A percentile compares a stretch with the other conserved stretches of the same genome.
Evolutionary conservation across 257 asterid species (phyloP).

Genomic region (Petunia axillaris): DNA sequence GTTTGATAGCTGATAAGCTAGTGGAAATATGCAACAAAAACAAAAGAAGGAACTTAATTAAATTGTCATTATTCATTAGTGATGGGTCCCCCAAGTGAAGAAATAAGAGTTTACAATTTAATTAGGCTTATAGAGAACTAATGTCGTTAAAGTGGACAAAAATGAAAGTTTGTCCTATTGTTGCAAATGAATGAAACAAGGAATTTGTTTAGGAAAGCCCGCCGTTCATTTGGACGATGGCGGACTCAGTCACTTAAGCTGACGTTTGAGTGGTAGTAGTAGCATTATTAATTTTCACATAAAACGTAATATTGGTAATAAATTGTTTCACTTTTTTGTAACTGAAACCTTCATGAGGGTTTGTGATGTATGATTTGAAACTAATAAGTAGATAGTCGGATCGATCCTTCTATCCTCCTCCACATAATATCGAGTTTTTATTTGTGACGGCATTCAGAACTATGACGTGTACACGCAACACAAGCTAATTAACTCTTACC

Average conservation of each 20-base stretch:
- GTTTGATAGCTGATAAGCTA: not conserved
- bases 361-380: too few relatives aligned
- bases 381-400: too few relatives aligned
- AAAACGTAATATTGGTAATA: not conserved
- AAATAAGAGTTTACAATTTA: not conserved
- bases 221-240: not conserved
- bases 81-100: not conserved
- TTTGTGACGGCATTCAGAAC: too few relatives aligned
- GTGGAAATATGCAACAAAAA: not conserved
- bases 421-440: too few relatives aligned
- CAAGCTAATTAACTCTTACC: too few relatives aligned
- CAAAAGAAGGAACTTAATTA: too few relatives aligned
- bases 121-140: not conserved
- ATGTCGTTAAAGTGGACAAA: not conserved
- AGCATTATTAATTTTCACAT: not conserved
- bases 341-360: too few relatives aligned
- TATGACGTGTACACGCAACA: too few relatives aligned
- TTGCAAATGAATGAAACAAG: not conserved
- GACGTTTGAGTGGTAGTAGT: not conserved
- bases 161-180: not conserved
- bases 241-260: not conserved
- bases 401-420: too few relatives aligned
- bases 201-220: not conserved
- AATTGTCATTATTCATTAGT: not conserved
- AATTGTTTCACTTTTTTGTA: not conserved